phyloP scores from a whole-genome alignment of 1,284 basidiomycete species.

The Psilocybe mexicana region DNA sequence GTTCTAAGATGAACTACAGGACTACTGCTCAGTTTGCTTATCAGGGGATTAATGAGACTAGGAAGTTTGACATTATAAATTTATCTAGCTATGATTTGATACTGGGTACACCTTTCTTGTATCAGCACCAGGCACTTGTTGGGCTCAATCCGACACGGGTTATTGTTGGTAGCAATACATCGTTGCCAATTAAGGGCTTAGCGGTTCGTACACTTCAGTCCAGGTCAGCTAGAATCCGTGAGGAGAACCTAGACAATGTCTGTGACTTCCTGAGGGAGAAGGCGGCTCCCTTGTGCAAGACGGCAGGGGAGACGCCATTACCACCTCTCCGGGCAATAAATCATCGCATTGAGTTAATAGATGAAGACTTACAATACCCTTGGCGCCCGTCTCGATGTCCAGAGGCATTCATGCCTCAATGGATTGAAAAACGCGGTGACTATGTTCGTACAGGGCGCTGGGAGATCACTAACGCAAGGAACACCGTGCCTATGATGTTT shows the following conservation, averaged over 20 bases:
- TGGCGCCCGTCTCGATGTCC: constrained; percentile 28
- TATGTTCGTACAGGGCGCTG: constrained; percentile 29
- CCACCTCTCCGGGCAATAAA: constrained; percentile 33
- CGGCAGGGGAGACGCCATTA: constrained; percentile 22
- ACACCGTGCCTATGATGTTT: constrained; percentile 30
- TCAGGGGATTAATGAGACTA: constrained; percentile 10
- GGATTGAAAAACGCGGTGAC: constrained; percentile 25
- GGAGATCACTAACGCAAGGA: constrained; percentile 22
- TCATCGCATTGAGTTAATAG: constrained; percentile 32
- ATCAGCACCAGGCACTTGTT: constrained; percentile 24
- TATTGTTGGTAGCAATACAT: constrained; percentile 18
- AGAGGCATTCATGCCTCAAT: constrained; percentile 23
- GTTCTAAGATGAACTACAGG: constrained; percentile 13
- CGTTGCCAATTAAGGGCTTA: constrained; percentile 22
- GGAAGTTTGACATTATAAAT: constrained; percentile 25
- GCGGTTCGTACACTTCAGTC: constrained; percentile 23
- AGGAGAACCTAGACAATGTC: constrained; percentile 18
- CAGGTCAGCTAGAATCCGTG: constrained; percentile 10
- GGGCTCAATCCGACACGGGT: constrained; percentile 18
- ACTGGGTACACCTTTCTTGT: constrained; percentile 33
- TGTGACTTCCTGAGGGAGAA: constrained; percentile 22
- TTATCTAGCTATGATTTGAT: constrained; percentile 35
- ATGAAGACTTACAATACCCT: constrained; percentile 24
- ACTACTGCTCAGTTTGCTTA: constrained; percentile 1
- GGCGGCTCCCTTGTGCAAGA: constrained; percentile 18